Base-by-base conservation (phyloP, 805 yeast species). In the Ogataea siamensis region DNA sequence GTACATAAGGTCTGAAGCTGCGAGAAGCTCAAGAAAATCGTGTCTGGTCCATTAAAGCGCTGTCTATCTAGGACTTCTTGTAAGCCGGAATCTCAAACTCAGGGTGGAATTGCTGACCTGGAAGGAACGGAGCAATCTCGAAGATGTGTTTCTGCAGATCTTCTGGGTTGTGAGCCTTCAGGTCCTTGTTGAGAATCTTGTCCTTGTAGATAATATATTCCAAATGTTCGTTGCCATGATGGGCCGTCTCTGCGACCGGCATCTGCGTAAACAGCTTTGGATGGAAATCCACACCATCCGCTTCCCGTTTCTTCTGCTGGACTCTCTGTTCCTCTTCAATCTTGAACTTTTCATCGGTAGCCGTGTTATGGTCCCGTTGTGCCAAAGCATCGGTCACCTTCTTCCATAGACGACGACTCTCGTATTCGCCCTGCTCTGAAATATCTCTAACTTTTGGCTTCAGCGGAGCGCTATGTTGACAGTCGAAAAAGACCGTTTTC, bases 241-340 rank as follows among this genome's bases (percentile, higher is more conserved):
- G 44, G 5, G 43, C 48, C 6, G 56, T 42, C 28, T 66, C 63
- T 14, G 58, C 57, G 17, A 62, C 60, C 9, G 68, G 46, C 5
- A 71, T 64, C 10, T 62, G 70, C 54, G 71, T 76, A 64, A 91
- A 91, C 29, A 87, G 63, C 54, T 80, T 79, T 15, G 97, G 96
- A 49, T 76, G 78, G 61, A 85, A 88, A 49, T 80, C 88, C 1
- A 74, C 80, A 10, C 91, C 94, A 33, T 81, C 83, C 48, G 83
- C 95, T 13, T 66, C 63, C 50, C 98, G 74, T 52, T 78, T 72
- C 58, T 80, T 83, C 11, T 95, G 87, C 28, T 69, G 63, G 13
- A 64, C 64, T 58, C 99, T 76, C 65, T 93, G 99, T n/a, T 71
- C 71, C 44, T 87, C 84, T 64, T 93, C 99, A 39, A 93, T 87